phyloP scores from a whole-genome alignment of 2,329 filamentous ascomycete genomes.

The Epichloe brachyelytri region DNA sequence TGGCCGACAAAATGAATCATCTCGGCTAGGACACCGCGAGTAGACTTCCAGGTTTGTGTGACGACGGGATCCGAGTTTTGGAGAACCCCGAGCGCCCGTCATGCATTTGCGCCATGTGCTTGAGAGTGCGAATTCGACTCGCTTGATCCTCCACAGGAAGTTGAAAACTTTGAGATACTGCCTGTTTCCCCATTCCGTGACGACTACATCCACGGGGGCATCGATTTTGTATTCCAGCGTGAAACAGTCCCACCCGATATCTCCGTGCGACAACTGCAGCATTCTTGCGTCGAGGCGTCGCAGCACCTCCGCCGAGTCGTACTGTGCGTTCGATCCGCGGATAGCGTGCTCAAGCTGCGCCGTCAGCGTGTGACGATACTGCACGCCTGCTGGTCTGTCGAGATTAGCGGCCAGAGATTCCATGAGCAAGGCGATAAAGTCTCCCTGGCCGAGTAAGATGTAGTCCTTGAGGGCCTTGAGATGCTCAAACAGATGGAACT shows the following conservation, averaged over 20 bases:
- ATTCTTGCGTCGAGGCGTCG: conserved; percentile 91
- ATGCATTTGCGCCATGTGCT: conserved; percentile 92
- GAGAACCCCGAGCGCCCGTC: conserved; percentile 86
- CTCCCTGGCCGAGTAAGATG: conserved; percentile 84
- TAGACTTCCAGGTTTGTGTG: conserved; percentile 75
- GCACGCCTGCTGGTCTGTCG: conserved; percentile 87
- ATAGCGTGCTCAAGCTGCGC: conserved; percentile 98
- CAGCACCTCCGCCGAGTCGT: conserved; percentile 83
- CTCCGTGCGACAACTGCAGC: conserved; percentile 89
- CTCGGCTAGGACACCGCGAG: conserved; percentile 78
- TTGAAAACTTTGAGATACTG: conserved; percentile 99
- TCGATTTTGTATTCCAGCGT: conserved; percentile 98
- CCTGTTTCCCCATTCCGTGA: conserved; percentile 87
- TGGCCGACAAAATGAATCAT: conserved; percentile 99
- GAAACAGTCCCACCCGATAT: conserved; percentile 98
- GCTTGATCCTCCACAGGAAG: conserved; percentile 95
- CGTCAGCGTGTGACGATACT: conserved; percentile 92
- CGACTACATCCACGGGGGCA: conserved; percentile 89
- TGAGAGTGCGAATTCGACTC: conserved; percentile 85
- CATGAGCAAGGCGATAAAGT: conserved; percentile 96
- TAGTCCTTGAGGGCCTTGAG: conserved; percentile 88
- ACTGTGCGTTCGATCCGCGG: conserved; percentile 91
- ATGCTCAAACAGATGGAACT: conserved; percentile 91
- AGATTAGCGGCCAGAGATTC: conserved; percentile 87
- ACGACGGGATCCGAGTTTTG: conserved; percentile 58